Evolutionary conservation across 176 grass and related monocot genomes (phyloP), one percentile per base, ranked within the genome.

Genomic region (Leersia perrieri): DNA sequence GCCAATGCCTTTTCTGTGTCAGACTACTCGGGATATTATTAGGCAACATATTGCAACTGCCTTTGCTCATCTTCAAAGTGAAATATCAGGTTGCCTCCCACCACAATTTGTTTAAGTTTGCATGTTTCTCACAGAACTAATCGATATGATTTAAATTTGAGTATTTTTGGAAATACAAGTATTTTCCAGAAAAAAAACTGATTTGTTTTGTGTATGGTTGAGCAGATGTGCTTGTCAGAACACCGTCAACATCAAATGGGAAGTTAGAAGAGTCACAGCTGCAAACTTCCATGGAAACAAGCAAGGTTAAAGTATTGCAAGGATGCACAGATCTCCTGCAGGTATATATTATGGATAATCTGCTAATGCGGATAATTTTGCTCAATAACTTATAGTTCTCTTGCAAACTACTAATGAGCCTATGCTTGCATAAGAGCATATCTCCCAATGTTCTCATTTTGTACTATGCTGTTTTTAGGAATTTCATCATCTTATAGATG

Each of bases 261-360:
- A 81, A 82, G 42, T 72, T 75, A 70, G 90, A 93, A 86, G 92
- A 88, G 58, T 91, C 71, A 23, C 61, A 80, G 79, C 86, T 91
- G 73, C 93, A 99, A 93, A 88, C 79, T 85, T 64, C 88, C 62
- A 79, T 93, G 80, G 97, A 95, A 81, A 63, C 69, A 45, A 87
- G 90, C 80, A 99, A 95, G 87, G 90, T 82, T 62, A 84, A 81
- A 86, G 84, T 93, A 49, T 90, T 87, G 28, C 88, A 99, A 84
- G 97, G 97, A 29, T 93, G 97, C 65, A 84, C 91, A 84, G 90
- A 99, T 91, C 89, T 99, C 45, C 85, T 99, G 64, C 83, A 91
- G 92, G 97, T 99, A 93, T 82, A 83, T 45, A 38, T 44, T 40
- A 45, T 12, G 60, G 34, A 72, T 68, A 14, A 16, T 73, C 53